Conservation (phyloP, 2,329 filamentous ascomycete genomes). For the Aspergillus glaucus region DNA sequence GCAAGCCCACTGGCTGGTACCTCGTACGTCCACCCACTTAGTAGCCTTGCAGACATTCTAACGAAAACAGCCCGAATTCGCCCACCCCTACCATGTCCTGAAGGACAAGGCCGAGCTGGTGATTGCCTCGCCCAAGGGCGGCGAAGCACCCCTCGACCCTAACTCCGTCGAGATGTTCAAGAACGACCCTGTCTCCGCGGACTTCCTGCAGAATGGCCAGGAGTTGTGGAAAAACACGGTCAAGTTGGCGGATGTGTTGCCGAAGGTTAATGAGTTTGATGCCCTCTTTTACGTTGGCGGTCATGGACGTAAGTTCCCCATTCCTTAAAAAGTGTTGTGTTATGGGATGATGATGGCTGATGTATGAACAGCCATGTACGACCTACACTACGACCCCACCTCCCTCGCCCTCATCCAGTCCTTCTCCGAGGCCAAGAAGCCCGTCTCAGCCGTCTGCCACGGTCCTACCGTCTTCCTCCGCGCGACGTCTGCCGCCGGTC, state of each 20-base stretch:
- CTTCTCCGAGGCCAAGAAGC: conserved; percentile 44
- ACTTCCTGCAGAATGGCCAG: conserved; percentile 53
- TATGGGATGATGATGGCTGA: neutral
- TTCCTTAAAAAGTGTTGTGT: neutral
- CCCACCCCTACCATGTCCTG: conserved; percentile 59
- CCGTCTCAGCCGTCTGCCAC: conserved; percentile 47
- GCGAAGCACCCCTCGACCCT: conserved; percentile 57
- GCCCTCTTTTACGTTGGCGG: conserved; percentile 57
- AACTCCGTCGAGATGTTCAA: conserved; percentile 51
- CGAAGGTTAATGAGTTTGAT: conserved; percentile 56
- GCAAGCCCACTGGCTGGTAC: conserved; percentile 62
- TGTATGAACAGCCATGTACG: conserved; percentile 41
- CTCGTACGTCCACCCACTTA: conserved; percentile 42
- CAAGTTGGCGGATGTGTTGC: conserved; percentile 51
- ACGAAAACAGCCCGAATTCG: conserved; percentile 47
- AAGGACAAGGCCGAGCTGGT: conserved; percentile 48
- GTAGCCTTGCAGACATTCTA: neutral
- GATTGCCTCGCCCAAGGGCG: conserved; percentile 58
- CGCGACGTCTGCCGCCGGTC: conserved; percentile 38
- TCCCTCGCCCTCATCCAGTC: conserved; percentile 42
- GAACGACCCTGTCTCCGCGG: conserved; percentile 46
- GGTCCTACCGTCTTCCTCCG: conserved; percentile 41
- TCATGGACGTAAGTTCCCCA: conserved; percentile 45
- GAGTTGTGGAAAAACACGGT: conserved; percentile 59
- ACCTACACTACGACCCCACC: conserved; percentile 37